Conservation (phyloP, 2,329 filamentous ascomycete genomes). For the Fusarium sp. region DNA sequence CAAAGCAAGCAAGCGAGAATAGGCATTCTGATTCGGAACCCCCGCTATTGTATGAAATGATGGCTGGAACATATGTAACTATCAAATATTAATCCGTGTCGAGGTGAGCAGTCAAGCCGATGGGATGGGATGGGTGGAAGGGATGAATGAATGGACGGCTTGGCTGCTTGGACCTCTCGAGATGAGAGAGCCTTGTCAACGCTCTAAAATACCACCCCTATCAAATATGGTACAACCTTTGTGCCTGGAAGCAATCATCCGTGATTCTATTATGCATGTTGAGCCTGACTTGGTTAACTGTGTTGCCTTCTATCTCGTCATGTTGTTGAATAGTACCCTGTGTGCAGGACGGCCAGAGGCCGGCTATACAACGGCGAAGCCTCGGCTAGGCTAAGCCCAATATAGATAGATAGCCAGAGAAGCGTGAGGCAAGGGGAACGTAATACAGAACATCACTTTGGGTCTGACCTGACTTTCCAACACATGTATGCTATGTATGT, state of each 20-base stretch:
- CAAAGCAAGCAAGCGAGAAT: constrained; percentile 26
- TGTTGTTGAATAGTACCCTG: too few relatives aligned
- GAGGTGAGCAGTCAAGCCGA: constrained; percentile 11
- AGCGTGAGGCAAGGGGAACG: too few relatives aligned
- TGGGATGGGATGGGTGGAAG: background rate
- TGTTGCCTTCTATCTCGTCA: background rate
- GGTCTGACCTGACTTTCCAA: too few relatives aligned
- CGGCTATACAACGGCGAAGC: too few relatives aligned
- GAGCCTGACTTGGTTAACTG: background rate
- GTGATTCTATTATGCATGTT: background rate
- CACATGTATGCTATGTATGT: too few relatives aligned
- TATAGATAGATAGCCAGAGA: too few relatives aligned
- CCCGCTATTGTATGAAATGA: constrained; percentile 26
- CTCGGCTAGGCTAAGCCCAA: too few relatives aligned
- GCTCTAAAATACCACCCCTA: constrained; percentile 19
- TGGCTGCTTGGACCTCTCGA: constrained; percentile 16
- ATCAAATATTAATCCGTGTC: constrained; percentile 36
- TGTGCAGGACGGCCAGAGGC: too few relatives aligned
- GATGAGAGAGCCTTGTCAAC: constrained; percentile 16
- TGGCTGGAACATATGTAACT: constrained; percentile 32
- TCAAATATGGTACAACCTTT: constrained; percentile 2
- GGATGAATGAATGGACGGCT: background rate
- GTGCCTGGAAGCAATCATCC: background rate
- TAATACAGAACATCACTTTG: too few relatives aligned
- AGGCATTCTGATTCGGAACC: constrained; percentile 18